phyloP scores from a whole-genome alignment of 257 asterid species.

The Haberlea rhodopensis region DNA sequence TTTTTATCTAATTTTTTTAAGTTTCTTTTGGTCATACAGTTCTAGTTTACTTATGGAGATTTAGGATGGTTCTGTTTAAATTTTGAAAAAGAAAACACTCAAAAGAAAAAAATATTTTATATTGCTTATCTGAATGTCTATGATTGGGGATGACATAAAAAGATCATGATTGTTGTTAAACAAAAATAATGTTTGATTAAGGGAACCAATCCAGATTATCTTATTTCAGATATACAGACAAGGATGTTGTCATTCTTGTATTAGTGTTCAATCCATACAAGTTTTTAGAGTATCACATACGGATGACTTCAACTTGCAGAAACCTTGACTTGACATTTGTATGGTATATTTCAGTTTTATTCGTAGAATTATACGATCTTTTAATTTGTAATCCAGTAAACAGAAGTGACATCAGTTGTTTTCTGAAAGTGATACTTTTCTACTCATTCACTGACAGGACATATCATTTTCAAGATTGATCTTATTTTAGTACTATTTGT shows the following conservation, averaged over 20 bases:
- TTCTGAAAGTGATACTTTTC: neutral
- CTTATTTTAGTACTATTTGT: constrained; percentile 13
- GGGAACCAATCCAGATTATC: neutral
- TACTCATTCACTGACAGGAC: neutral
- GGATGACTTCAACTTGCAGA: neutral
- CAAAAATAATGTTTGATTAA: neutral
- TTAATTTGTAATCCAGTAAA: neutral
- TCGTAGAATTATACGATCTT: neutral
- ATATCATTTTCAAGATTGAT: constrained; percentile 12
- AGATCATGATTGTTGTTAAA: neutral
- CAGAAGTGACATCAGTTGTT: neutral
- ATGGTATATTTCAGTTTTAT: neutral
- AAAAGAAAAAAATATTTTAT: no score
- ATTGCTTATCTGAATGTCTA: neutral
- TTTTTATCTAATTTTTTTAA: no score
- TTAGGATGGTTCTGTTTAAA: neutral
- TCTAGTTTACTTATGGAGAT: neutral
- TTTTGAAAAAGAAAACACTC: neutral
- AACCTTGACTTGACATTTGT: neutral
- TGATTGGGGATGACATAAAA: neutral
- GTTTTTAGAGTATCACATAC: neutral
- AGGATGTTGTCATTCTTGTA: neutral
- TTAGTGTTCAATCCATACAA: neutral
- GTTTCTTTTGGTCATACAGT: neutral
- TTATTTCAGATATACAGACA: neutral